phyloP scores from a whole-genome alignment of 106 monocot species.

The Phalaenopsis aphrodite region DNA sequence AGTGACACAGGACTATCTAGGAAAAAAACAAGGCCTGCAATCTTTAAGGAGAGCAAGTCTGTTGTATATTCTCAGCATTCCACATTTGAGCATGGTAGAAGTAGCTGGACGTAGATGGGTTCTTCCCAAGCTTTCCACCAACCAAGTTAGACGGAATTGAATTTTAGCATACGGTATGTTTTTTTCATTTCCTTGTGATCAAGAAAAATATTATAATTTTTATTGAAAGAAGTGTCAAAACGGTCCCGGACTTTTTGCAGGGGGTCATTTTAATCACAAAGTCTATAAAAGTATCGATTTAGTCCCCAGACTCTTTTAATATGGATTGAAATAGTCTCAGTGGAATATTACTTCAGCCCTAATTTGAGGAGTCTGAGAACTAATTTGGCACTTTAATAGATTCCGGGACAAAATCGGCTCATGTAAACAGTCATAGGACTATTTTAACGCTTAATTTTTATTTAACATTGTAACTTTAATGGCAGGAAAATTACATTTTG shows the following conservation, averaged over 20 bases:
- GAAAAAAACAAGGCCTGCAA: slow-evolving; percentile 27
- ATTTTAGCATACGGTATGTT: not conserved
- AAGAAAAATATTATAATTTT: not conserved
- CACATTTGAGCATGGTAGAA: slow-evolving; percentile 20
- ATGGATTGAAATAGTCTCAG: too few species aligned
- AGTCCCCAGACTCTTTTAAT: too few species aligned
- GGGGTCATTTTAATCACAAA: too few species aligned
- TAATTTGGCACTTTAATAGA: too few species aligned
- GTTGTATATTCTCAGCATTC: slow-evolving; percentile 6
- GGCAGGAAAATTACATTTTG: not conserved
- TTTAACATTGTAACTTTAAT: not conserved
- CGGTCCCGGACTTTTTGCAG: too few species aligned
- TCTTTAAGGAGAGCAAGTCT: slow-evolving; percentile 1
- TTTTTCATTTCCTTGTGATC: not conserved
- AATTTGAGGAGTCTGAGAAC: too few species aligned
- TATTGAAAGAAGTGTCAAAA: not conserved
- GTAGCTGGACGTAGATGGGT: slow-evolving; percentile 22
- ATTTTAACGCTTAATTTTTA: too few species aligned
- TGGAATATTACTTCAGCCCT: too few species aligned
- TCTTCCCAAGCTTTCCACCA: not conserved
- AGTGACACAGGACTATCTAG: slow-evolving; percentile 66
- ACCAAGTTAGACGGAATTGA: slow-evolving; percentile 10
- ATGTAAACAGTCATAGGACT: too few species aligned
- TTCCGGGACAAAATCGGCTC: too few species aligned
- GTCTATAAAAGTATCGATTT: too few species aligned